phyloP scores from a whole-genome alignment of 495 filamentous ascomycete genomes.

The Aspergillus hancockii region DNA sequence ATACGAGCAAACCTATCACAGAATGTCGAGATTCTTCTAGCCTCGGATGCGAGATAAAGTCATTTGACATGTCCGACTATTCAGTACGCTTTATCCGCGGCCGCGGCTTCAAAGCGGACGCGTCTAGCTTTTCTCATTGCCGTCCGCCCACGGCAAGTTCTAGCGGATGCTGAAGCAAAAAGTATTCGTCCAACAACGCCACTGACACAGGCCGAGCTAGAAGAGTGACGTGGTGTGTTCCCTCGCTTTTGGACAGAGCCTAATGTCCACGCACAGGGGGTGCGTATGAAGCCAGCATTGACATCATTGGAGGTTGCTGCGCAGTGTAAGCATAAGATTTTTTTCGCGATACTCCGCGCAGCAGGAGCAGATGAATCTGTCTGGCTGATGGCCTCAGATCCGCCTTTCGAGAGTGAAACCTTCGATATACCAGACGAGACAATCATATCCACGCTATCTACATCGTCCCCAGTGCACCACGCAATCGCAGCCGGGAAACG shows the following conservation, averaged over 20 bases:
- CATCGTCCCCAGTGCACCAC: conserved; percentile 15
- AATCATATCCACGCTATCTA: conserved; percentile 10
- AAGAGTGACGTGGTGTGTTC: conserved; percentile 17
- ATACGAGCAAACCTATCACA: too few species aligned
- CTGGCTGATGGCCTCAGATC: conserved; percentile 6
- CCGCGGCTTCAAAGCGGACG: too few species aligned
- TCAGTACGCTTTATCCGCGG: too few species aligned
- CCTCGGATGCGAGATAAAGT: too few species aligned
- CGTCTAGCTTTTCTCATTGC: too few species aligned
- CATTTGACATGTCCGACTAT: too few species aligned
- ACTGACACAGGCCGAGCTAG: conserved; percentile 17
- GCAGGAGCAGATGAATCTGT: conserved; percentile 19
- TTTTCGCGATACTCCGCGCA: conserved; percentile 8
- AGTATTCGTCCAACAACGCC: neutral
- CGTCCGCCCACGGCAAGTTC: too few species aligned
- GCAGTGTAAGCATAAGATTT: neutral
- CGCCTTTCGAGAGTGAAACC: neutral
- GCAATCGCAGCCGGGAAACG: conserved; percentile 13
- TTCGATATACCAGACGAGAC: neutral
- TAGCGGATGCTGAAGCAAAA: too few species aligned
- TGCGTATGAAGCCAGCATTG: conserved; percentile 8
- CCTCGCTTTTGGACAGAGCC: conserved; percentile 24
- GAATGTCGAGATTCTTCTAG: too few species aligned
- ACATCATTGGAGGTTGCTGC: conserved; percentile 20
- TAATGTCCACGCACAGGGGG: conserved; percentile 13